These are phyloP conservation scores for Dictyostelium firmibasis DNA, from an alignment of 78 protist genomes.

Conservation along the genomic window DNA sequence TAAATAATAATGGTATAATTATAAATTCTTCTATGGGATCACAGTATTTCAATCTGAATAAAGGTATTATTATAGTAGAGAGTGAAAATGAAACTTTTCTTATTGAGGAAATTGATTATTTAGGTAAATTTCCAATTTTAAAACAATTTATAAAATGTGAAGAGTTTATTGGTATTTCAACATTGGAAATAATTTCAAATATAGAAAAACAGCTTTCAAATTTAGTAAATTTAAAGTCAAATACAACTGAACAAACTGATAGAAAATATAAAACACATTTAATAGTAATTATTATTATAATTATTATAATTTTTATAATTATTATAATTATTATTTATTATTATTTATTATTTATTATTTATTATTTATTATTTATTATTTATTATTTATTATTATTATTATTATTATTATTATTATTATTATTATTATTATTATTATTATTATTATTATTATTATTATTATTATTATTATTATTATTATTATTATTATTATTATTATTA, in stretches of 20 bases:
- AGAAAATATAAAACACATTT: conserved; percentile 9
- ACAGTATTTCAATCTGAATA: conserved; percentile 1
- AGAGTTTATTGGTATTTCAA: not conserved
- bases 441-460: not conserved
- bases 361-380: no score
- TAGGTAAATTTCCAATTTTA: not conserved
- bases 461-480: not conserved
- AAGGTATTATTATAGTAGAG: not conserved
- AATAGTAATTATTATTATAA: not conserved
- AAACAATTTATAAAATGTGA: not conserved
- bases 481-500: not conserved
- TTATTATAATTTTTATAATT: no score
- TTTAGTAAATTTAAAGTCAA: not conserved
- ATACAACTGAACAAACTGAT: not conserved
- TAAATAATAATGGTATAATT: not conserved
- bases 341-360: no score
- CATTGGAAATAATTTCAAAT: not conserved
- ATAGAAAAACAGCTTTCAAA: not conserved
- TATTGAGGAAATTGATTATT: not conserved
- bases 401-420: not conserved
- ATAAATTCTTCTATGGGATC: not conserved
- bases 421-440: not conserved
- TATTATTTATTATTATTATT: not conserved
- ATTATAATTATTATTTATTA: no score
- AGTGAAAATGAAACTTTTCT: conserved; percentile 1